Evolutionary conservation across 1,284 basidiomycete species (phyloP).

Genomic region (Marasmius fiardii): DNA sequence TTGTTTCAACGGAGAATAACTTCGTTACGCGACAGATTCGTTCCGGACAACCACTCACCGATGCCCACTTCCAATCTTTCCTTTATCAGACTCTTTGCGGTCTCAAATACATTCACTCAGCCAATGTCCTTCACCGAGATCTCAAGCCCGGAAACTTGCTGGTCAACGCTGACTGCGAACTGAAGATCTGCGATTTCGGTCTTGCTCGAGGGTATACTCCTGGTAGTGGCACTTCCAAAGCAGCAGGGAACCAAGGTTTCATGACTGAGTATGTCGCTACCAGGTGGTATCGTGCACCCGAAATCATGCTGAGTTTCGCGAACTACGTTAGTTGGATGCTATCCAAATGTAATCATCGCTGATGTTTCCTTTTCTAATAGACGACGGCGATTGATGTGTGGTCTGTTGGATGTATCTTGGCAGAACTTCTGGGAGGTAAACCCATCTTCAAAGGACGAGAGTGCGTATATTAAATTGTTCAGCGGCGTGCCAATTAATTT

Average conservation of each 20-base stretch:
- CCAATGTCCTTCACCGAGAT: slow-evolving; percentile 96
- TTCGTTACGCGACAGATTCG: slow-evolving; percentile 65
- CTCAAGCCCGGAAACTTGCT: slow-evolving; percentile 96
- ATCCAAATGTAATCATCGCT: slow-evolving; percentile 5
- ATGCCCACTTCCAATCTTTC: slow-evolving; percentile 99
- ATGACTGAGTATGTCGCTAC: slow-evolving; percentile 99
- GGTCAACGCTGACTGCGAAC: slow-evolving; percentile 97
- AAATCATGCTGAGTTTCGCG: slow-evolving; percentile 97
- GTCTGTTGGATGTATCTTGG: slow-evolving; percentile 98
- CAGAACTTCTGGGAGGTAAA: slow-evolving; percentile 93
- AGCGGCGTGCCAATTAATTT: neutral
- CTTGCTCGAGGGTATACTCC: slow-evolving; percentile 93
- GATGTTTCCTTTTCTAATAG: slow-evolving; percentile 29
- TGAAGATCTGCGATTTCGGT: slow-evolving; percentile 99
- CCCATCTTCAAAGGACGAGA: slow-evolving; percentile 99
- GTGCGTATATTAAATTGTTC: slow-evolving; percentile 41
- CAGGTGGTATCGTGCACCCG: slow-evolving; percentile 94
- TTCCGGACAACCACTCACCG: slow-evolving; percentile 95
- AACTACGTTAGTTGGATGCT: slow-evolving; percentile 76
- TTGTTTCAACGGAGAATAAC: slow-evolving; percentile 2
- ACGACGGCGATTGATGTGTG: slow-evolving; percentile 93
- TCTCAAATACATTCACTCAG: slow-evolving; percentile 98
- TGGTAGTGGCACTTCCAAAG: slow-evolving; percentile 64
- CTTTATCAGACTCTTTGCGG: slow-evolving; percentile 99
- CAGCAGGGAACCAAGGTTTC: slow-evolving; percentile 86